Percentiles rank a stretch among this genome's conserved stretches.
These are phyloP conservation scores for Lonicera japonica DNA, from an alignment of 129 eudicot genomes.

Conservation along the genomic window DNA sequence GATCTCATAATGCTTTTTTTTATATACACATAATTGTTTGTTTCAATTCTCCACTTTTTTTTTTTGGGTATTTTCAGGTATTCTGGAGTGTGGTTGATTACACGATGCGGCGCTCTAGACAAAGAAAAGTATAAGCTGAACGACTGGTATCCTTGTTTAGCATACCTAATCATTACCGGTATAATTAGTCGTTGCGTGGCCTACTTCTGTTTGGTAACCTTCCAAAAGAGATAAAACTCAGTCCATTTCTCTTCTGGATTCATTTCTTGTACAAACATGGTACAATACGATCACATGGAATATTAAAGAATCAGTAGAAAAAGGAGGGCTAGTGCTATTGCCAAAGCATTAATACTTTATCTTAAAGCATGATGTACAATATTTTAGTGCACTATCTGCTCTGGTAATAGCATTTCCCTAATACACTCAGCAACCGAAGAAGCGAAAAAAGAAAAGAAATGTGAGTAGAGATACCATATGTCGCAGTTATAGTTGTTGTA, in stretches of 20 bases:
- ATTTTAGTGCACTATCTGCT: no score
- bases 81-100: constrained; percentile 75
- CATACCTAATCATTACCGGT: constrained; percentile 42
- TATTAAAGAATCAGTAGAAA: no score
- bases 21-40: neutral
- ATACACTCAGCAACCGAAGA: no score
- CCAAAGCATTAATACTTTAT: no score
- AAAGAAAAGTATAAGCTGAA: constrained; percentile 46
- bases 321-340: no score
- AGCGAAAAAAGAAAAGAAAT: no score
- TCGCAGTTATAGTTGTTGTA: no score
- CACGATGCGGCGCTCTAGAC: constrained; percentile 73
- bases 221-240: constrained; percentile 59
- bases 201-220: constrained; percentile 56
- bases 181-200: constrained; percentile 44
- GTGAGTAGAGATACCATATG: no score
- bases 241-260: constrained; percentile 1
- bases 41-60: neutral
- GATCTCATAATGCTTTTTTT: neutral
- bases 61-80: constrained; percentile 39
- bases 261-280: constrained; percentile 11
- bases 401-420: no score
- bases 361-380: no score
- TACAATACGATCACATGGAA: no score
- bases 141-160: constrained; percentile 53